A percentile compares a stretch with the other conserved stretches of the same genome.
Conservation (phyloP, 805 yeast species). For the Metschnikowia lunata region DNA sequence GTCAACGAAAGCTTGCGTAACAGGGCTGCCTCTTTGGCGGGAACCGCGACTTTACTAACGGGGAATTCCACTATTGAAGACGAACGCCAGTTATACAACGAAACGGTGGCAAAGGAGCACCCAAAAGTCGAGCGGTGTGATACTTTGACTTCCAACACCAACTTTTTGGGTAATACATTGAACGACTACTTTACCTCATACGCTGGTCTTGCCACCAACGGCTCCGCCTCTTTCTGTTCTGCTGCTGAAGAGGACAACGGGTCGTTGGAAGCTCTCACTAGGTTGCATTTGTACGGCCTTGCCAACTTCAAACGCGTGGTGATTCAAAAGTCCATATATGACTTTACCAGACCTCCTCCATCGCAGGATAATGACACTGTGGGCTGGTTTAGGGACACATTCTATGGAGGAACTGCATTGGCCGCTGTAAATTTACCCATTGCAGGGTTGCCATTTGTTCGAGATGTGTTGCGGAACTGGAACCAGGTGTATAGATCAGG, state of each 20-base stretch:
- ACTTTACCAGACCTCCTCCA: slow-evolving; percentile 52
- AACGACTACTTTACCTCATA: slow-evolving; percentile 46
- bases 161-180: slow-evolving; percentile 51
- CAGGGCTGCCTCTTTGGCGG: slow-evolving; percentile 51
- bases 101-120: slow-evolving; percentile 44
- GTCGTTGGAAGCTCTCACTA: slow-evolving; percentile 53
- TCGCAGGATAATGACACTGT: slow-evolving; percentile 39
- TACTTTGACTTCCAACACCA: slow-evolving; percentile 54
- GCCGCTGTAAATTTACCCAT: slow-evolving; percentile 47
- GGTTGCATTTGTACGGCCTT: slow-evolving; percentile 50
- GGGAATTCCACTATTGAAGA: slow-evolving; percentile 42
- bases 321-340: slow-evolving; percentile 57
- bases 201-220: slow-evolving; percentile 50
- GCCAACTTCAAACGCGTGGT: slow-evolving; percentile 55
- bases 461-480: slow-evolving; percentile 51
- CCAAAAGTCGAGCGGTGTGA: slow-evolving; percentile 53
- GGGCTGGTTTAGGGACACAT: slow-evolving; percentile 44
- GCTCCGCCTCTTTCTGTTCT: slow-evolving; percentile 53
- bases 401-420: slow-evolving; percentile 48
- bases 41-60: slow-evolving; percentile 35
- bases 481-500: slow-evolving; percentile 26
- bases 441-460: slow-evolving; percentile 52
- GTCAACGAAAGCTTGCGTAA: slow-evolving; percentile 54
- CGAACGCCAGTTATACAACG: slow-evolving; percentile 45
- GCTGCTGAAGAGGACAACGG: slow-evolving; percentile 70